Conservation (phyloP, 805 yeast species). For the Myxozyma mucilagina region DNA sequence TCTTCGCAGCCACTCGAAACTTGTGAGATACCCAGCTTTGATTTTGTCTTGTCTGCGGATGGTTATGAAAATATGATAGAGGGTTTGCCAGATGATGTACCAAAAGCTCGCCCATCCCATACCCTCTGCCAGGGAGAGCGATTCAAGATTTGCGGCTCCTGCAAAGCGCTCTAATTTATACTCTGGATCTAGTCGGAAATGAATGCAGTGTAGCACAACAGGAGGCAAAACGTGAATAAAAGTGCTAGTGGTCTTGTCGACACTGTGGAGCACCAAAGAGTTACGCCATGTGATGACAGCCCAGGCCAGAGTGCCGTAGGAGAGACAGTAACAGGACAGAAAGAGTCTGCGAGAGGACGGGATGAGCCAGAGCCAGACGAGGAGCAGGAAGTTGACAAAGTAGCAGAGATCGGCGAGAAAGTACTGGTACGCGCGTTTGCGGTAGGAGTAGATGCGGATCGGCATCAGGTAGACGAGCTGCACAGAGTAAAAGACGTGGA, state of each 20-base stretch:
- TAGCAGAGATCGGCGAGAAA: slow-evolving; percentile 92
- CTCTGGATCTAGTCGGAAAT: slow-evolving; percentile 48
- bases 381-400: slow-evolving; percentile 72
- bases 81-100: slow-evolving; percentile 85
- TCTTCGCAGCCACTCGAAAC: slow-evolving; percentile 79
- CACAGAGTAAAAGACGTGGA: slow-evolving; percentile 72
- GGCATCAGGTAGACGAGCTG: slow-evolving; percentile 72
- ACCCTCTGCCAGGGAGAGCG: slow-evolving; percentile 72
- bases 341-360: slow-evolving; percentile 74
- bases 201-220: slow-evolving; percentile 79
- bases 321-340: slow-evolving; percentile 79
- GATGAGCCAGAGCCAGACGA: slow-evolving; percentile 77
- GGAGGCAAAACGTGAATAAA: slow-evolving; percentile 93
- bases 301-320: slow-evolving; percentile 86
- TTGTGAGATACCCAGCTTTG: slow-evolving; percentile 80
- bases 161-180: slow-evolving; percentile 64
- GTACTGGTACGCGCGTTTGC: slow-evolving; percentile 76
- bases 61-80: slow-evolving; percentile 90
- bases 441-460: slow-evolving; percentile 77
- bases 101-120: slow-evolving; percentile 76
- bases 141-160: slow-evolving; percentile 67
- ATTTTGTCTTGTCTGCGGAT: slow-evolving; percentile 76
- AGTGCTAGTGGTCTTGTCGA: slow-evolving; percentile 89
- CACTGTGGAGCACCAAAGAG: slow-evolving; percentile 84
- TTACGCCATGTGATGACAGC: slow-evolving; percentile 97